Evolutionary conservation across 345 rosid genomes (phyloP).

Genomic region (Salix exigua): DNA sequence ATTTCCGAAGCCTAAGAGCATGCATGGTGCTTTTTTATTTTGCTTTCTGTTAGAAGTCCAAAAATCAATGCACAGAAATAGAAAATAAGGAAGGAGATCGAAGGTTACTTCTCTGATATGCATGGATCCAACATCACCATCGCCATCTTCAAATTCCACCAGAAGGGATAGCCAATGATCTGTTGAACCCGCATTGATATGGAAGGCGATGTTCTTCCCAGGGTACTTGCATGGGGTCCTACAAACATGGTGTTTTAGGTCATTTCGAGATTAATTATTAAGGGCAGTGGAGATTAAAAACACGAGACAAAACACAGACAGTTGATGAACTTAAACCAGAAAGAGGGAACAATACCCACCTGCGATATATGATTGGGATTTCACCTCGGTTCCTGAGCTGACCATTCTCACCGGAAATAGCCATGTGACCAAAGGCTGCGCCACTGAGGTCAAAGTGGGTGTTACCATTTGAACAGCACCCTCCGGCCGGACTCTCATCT

Average conservation of each 20-base stretch:
- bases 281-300: neutral
- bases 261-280: neutral
- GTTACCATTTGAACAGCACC: conserved; percentile 54
- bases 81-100: neutral
- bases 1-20: conserved; percentile 7
- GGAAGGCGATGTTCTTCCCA: conserved; percentile 81
- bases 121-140: conserved; percentile 94
- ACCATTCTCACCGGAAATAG: conserved; percentile 54
- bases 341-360: conserved; percentile 28
- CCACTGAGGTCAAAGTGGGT: conserved; percentile 94
- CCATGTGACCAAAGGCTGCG: conserved; percentile 92
- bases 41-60: neutral
- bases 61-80: neutral
- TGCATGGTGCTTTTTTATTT: neutral
- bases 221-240: conserved; percentile 89
- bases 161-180: conserved; percentile 80
- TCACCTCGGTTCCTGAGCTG: conserved; percentile 77
- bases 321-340: neutral
- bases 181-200: conserved; percentile 85
- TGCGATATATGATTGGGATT: conserved; percentile 52
- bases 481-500: conserved; percentile 73
- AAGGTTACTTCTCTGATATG: conserved; percentile 69
- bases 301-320: neutral
- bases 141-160: conserved; percentile 94
- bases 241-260: neutral